Percentiles rank a stretch among this genome's conserved stretches.
Conservation (phyloP, 2,329 filamentous ascomycete species). For the Fusarium nematophilum region DNA sequence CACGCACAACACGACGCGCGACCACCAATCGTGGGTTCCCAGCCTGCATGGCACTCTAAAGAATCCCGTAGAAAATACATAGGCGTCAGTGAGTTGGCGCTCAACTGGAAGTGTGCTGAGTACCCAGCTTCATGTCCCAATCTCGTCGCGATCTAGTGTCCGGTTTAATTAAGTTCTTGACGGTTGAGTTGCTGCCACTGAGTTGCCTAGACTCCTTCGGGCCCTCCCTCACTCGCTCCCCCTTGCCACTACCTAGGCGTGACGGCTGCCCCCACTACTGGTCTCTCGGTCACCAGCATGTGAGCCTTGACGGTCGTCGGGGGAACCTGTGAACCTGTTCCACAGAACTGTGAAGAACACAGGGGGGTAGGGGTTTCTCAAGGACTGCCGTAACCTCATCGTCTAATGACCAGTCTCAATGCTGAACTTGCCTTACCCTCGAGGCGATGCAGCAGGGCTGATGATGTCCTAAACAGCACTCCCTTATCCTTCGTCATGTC, state of each 20-base stretch:
- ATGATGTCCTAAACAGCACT: too few relatives aligned
- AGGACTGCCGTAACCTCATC: conserved; percentile 10
- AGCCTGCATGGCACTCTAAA: background rate
- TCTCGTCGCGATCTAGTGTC: background rate
- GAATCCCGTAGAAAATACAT: conserved; percentile 29
- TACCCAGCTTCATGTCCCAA: conserved; percentile 6
- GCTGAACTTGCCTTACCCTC: conserved; percentile 30
- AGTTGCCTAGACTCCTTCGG: conserved; percentile 19
- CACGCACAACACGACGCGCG: background rate
- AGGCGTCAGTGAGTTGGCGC: background rate
- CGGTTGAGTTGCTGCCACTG: background rate
- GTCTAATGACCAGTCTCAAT: too few relatives aligned
- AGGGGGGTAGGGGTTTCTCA: too few relatives aligned
- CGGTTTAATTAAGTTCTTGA: too few relatives aligned
- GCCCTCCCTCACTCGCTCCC: conserved; percentile 32
- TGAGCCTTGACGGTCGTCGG: conserved; percentile 11
- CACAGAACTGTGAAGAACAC: conserved; percentile 19
- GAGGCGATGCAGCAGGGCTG: background rate
- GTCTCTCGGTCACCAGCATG: conserved; percentile 3
- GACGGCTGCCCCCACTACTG: too few relatives aligned
- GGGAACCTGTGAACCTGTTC: conserved; percentile 14
- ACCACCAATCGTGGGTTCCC: too few relatives aligned
- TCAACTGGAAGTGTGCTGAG: conserved; percentile 5
- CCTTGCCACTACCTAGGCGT: conserved; percentile 30
- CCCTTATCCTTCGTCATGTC: too few relatives aligned